Evolutionary conservation across 768 basidiomycete species (phyloP).

Genomic region (Galerina marginata): DNA sequence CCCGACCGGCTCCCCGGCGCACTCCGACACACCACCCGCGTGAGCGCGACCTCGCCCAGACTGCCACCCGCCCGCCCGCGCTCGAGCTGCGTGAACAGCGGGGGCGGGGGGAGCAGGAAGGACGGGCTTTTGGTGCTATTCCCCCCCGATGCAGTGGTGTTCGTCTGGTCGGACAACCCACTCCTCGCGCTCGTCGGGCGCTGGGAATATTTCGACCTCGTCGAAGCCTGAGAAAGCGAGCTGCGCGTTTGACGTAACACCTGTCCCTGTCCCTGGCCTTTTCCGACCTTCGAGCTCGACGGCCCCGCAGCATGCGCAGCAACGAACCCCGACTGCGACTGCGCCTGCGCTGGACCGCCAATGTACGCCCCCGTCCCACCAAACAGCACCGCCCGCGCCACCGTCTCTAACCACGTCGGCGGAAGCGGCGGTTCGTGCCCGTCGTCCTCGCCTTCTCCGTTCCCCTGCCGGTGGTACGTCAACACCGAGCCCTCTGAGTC

Average conservation of each 20-base stretch:
- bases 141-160: slow-evolving; percentile 22
- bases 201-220: slow-evolving; percentile 17
- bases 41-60: slow-evolving; percentile 51
- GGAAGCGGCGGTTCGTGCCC: slow-evolving; percentile 51
- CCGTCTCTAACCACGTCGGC: slow-evolving; percentile 70
- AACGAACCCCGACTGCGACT: not conserved
- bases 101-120: slow-evolving; percentile 28
- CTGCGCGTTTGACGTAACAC: slow-evolving; percentile 42
- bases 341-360: slow-evolving; percentile 49
- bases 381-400: slow-evolving; percentile 68
- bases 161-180: slow-evolving; percentile 44
- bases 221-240: slow-evolving; percentile 43
- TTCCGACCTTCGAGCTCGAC: too few relatives aligned
- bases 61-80: slow-evolving; percentile 40
- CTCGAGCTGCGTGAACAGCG: slow-evolving; percentile 42
- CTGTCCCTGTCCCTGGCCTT: not conserved
- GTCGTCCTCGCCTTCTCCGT: slow-evolving; percentile 36
- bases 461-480: slow-evolving; percentile 21
- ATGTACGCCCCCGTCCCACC: slow-evolving; percentile 53
- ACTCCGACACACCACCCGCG: slow-evolving; percentile 69
- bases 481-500: slow-evolving; percentile 24
- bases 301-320: too few relatives aligned
- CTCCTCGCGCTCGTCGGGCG: slow-evolving; percentile 21
- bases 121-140: not conserved
- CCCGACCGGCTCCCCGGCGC: slow-evolving; percentile 68